Evolutionary conservation across 805 yeast species (phyloP).

Genomic region (Scheffersomyces coipomensis): DNA sequence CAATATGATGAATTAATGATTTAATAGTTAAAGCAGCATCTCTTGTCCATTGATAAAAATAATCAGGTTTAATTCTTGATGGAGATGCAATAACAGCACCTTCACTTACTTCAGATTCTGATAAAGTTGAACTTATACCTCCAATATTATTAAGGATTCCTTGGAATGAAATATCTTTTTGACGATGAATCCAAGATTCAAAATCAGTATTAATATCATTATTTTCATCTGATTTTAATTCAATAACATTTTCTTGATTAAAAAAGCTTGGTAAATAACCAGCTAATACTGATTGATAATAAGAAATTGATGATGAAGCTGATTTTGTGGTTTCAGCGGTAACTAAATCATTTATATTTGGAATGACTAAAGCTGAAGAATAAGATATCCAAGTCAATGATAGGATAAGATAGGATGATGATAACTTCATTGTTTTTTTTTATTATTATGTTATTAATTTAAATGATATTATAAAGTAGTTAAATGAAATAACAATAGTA

Average conservation of each 20-base stretch:
- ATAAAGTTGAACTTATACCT: slow-evolving; percentile 37
- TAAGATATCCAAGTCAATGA: neutral
- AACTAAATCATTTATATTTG: neutral
- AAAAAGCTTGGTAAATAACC: neutral
- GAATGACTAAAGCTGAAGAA: neutral
- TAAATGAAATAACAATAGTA: no score
- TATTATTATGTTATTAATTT: no score
- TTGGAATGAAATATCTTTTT: slow-evolving; percentile 41
- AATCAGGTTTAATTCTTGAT: slow-evolving; percentile 67
- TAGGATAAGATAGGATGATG: neutral
- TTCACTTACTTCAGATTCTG: slow-evolving; percentile 35
- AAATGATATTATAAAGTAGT: no score
- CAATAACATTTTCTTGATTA: neutral
- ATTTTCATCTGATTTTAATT: no score
- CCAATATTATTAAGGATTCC: slow-evolving; percentile 57
- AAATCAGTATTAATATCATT: slow-evolving; percentile 22
- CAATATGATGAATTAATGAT: slow-evolving; percentile 49
- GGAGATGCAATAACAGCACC: slow-evolving; percentile 90
- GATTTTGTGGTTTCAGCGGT: neutral
- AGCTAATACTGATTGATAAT: neutral
- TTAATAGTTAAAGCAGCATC: slow-evolving; percentile 82
- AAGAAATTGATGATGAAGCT: neutral
- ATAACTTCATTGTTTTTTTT: neutral
- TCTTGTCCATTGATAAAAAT: slow-evolving; percentile 87
- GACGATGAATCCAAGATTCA: slow-evolving; percentile 48